Conservation (phyloP, 169 alveolate species). For the Plasmodium coatneyi region DNA sequence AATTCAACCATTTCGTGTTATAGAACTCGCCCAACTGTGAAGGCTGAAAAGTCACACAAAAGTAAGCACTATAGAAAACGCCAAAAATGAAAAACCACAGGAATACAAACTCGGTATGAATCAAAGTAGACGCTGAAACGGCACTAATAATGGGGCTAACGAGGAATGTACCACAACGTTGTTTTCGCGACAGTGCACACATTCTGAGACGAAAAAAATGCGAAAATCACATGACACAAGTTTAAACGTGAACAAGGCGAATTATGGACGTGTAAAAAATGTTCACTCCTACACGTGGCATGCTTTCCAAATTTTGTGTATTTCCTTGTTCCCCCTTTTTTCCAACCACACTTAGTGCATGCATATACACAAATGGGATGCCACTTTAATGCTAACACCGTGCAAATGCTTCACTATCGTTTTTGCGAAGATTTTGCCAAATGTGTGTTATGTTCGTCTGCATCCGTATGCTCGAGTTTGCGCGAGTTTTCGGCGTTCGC, state of each 20-base stretch:
- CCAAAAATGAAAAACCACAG: background rate
- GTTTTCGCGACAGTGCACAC: background rate
- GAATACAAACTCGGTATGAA: background rate
- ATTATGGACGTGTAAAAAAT: background rate
- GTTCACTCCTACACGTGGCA: background rate
- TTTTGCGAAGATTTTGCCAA: background rate
- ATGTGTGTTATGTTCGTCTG: background rate
- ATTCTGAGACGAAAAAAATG: background rate
- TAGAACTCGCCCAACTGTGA: background rate
- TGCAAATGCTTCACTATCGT: background rate
- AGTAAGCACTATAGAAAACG: background rate
- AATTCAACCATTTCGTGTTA: background rate
- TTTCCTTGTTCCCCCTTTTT: background rate
- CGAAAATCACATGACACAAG: background rate
- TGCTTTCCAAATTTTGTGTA: background rate
- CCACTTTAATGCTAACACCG: background rate
- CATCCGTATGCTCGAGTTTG: background rate
- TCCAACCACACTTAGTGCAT: background rate
- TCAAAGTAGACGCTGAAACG: background rate
- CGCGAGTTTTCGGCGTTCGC: background rate
- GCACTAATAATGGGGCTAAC: background rate
- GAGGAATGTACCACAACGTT: background rate
- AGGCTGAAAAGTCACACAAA: background rate
- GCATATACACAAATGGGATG: background rate
- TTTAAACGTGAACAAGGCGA: background rate